A percentile compares a stretch with the other conserved stretches of the same genome.
Evolutionary conservation across 768 basidiomycete species (phyloP).

Genomic region (Mycena venus): DNA sequence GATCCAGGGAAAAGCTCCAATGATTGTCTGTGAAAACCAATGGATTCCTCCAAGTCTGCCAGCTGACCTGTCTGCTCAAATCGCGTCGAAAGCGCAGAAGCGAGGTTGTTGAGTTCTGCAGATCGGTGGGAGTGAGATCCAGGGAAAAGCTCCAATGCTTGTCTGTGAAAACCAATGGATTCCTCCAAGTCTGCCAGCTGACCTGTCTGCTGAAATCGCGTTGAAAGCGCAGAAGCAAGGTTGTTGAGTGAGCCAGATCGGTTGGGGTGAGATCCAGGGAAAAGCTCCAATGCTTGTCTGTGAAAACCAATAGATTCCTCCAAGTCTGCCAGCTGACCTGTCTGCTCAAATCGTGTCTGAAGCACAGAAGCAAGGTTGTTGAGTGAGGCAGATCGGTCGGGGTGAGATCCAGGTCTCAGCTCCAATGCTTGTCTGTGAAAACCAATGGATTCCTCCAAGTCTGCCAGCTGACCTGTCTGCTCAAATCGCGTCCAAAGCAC

Average conservation of each 20-base stretch:
- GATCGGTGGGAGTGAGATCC: not conserved
- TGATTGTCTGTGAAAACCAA: too few species aligned
- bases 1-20: too few species aligned
- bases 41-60: too few species aligned
- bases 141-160: conserved; percentile 3
- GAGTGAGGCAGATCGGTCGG: not conserved
- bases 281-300: conserved; percentile 1
- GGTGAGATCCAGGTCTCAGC: not conserved
- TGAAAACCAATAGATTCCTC: conserved; percentile 10
- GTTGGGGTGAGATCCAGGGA: not conserved
- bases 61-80: too few species aligned
- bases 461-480: too few species aligned
- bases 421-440: too few species aligned
- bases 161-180: not conserved
- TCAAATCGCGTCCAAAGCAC: too few species aligned
- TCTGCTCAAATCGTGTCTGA: too few species aligned
- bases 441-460: too few species aligned
- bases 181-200: conserved; percentile 9
- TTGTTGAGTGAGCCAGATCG: conserved; percentile 22
- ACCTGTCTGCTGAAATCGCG: conserved; percentile 20
- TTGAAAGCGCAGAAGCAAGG: conserved; percentile 20
- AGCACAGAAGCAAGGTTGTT: not conserved
- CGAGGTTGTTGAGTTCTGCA: not conserved
- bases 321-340: not conserved
- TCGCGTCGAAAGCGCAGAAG: not conserved